phyloP scores from a whole-genome alignment of 805 yeast genomes.

The Myxozyma neotropica region DNA sequence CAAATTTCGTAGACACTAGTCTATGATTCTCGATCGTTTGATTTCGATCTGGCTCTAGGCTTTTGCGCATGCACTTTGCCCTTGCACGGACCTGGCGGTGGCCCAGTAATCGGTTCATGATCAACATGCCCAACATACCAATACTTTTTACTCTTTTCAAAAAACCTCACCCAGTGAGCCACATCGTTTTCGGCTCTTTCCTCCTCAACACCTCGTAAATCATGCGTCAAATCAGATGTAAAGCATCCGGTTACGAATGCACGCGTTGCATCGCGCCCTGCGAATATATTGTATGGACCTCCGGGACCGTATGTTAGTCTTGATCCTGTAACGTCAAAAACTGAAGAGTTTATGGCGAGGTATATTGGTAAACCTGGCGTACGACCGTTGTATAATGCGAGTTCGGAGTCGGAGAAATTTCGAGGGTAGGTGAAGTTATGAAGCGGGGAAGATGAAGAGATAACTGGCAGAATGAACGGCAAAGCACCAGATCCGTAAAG shows the following conservation, averaged over 20 bases:
- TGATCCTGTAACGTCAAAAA: constrained; percentile 63
- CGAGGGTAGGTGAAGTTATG: constrained; percentile 36
- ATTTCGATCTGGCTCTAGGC: not conserved
- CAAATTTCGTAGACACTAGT: too few species aligned
- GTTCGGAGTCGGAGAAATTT: constrained; percentile 50
- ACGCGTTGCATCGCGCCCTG: constrained; percentile 69
- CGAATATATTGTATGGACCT: constrained; percentile 58
- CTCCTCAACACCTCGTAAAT: constrained; percentile 60
- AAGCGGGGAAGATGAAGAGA: constrained; percentile 9
- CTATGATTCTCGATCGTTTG: too few species aligned
- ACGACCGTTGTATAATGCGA: constrained; percentile 56
- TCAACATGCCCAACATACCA: constrained; percentile 65
- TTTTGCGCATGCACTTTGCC: constrained; percentile 15
- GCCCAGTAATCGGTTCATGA: constrained; percentile 51
- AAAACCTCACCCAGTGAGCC: constrained; percentile 57
- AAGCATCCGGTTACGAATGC: constrained; percentile 75
- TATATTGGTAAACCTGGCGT: constrained; percentile 55
- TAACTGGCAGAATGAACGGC: not conserved
- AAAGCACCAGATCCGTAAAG: not conserved
- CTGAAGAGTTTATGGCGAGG: constrained; percentile 60
- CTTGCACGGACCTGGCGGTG: constrained; percentile 55
- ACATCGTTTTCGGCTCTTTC: constrained; percentile 49
- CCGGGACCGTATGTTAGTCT: constrained; percentile 59
- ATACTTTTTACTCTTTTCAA: constrained; percentile 49
- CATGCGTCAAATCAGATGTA: constrained; percentile 58